Conservation (phyloP, 2,329 filamentous ascomycete species). For the Pseudopithomyces maydicus region DNA sequence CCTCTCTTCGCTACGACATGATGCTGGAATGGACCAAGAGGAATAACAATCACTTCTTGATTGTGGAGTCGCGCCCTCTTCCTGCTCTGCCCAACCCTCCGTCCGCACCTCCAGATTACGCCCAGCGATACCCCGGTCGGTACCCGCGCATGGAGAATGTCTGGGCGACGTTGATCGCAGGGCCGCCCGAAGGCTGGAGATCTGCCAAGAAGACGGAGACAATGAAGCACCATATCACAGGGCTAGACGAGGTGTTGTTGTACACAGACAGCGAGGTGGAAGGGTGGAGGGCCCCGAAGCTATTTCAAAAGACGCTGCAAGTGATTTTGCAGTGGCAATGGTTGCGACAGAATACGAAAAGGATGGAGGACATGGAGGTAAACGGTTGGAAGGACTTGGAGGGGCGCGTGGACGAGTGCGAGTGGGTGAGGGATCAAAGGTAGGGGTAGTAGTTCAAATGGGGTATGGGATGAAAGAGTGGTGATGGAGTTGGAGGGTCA, state of each 20-base stretch:
- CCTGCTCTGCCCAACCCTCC: not conserved
- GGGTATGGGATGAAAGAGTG: not conserved
- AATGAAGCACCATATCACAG: slow-evolving; percentile 38
- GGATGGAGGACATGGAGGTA: slow-evolving; percentile 30
- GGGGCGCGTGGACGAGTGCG: slow-evolving; percentile 26
- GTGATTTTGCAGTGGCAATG: slow-evolving; percentile 34
- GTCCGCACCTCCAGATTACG: not conserved
- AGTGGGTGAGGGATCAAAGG: slow-evolving; percentile 30
- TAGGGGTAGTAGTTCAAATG: not conserved
- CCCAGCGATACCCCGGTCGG: not conserved
- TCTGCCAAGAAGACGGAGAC: slow-evolving; percentile 25
- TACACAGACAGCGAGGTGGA: slow-evolving; percentile 24
- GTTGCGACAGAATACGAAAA: slow-evolving; percentile 31
- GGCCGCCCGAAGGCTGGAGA: slow-evolving; percentile 16
- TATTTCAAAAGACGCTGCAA: slow-evolving; percentile 16
- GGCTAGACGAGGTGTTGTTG: slow-evolving; percentile 27
- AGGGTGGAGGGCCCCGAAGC: slow-evolving; percentile 14
- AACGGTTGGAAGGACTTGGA: slow-evolving; percentile 30
- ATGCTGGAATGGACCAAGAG: slow-evolving; percentile 25
- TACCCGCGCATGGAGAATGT: slow-evolving; percentile 24
- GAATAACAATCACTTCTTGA: slow-evolving; percentile 8
- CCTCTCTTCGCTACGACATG: slow-evolving; percentile 37
- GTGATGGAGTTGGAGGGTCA: not conserved
- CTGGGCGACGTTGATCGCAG: slow-evolving; percentile 28
- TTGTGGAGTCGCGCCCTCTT: slow-evolving; percentile 6